These are phyloP conservation scores for Cryoendolithus antarcticus DNA, from an alignment of 2,329 filamentous ascomycete genomes.

Conservation along the genomic window DNA sequence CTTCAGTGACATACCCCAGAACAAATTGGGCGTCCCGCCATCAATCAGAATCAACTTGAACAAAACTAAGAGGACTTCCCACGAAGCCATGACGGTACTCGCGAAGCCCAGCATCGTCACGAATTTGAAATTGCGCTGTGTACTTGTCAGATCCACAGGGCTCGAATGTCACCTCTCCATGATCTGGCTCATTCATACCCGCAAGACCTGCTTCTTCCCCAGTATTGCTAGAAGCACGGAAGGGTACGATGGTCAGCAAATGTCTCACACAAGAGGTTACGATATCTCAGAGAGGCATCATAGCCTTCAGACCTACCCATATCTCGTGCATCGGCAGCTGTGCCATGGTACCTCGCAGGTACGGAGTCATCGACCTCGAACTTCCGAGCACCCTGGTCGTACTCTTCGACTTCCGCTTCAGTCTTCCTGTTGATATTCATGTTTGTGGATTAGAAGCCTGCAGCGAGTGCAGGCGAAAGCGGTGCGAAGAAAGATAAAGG, in stretches of 20 bases:
- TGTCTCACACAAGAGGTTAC: background rate
- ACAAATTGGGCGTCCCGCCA: slow-evolving; percentile 12
- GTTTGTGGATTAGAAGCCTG: too few relatives aligned
- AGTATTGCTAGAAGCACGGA: too few relatives aligned
- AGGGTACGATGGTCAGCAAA: too few relatives aligned
- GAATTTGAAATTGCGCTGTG: slow-evolving; percentile 18
- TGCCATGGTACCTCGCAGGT: slow-evolving; percentile 7
- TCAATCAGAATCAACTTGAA: slow-evolving; percentile 9
- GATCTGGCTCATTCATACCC: slow-evolving; percentile 1
- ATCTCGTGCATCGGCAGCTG: slow-evolving; percentile 4
- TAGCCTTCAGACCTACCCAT: slow-evolving; percentile 1
- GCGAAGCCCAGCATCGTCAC: slow-evolving; percentile 20
- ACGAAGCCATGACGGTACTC: slow-evolving; percentile 18
- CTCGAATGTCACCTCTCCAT: too few relatives aligned
- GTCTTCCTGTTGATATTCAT: too few relatives aligned
- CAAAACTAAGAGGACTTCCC: slow-evolving; percentile 16
- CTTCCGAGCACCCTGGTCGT: too few relatives aligned
- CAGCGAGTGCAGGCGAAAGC: too few relatives aligned
- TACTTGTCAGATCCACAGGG: background rate
- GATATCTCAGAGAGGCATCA: background rate
- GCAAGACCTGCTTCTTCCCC: slow-evolving; percentile 4
- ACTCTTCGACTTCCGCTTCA: too few relatives aligned
- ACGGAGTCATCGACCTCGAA: slow-evolving; percentile 1
- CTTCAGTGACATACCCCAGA: too few relatives aligned
- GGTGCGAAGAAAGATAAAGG: too few relatives aligned